Evolutionary conservation across 805 yeast species (phyloP), one percentile per base, ranked within the genome.

Genomic region (Kuraishia molischiana): DNA sequence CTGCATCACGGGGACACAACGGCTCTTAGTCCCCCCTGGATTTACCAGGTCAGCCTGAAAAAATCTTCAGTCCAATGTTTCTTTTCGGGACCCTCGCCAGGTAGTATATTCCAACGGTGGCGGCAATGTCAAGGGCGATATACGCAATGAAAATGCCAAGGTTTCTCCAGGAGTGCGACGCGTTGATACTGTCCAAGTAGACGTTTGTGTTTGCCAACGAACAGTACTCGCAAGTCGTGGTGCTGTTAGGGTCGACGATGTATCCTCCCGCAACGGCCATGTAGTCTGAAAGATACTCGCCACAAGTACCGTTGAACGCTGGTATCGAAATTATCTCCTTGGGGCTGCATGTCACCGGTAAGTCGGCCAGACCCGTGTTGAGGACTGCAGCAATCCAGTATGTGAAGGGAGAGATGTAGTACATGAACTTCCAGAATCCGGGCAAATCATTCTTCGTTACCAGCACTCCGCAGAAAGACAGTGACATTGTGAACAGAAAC

Each of bases 361-460:
- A 61, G 41, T 67, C 67, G 33, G 78, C 80, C 45, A 79, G 57
- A 43, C 77, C 83, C 36, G 71, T 61, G 29, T 74, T 58, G 38
- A 79, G 53, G 46, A 74, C 55, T 30, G 75, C 78, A 15, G 66
- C 60, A 38, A 82, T 61, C 60, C 79, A 66, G 48, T 80, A 82
- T 1, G 86, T 77, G 44, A 79, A 62, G 14, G 92, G 90, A 19
- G 80, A 74, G 15, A 66, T 70, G 53, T 86, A 66, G 65, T 80
- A 82, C 85, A 82, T 77, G 66, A 80, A 82, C 30, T 69, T 64
- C 87, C 89, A 74, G 66, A 83, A 83, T n/a, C 85, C 76, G n/a
- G 64, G 52, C 30, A 76, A 71, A 14, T 73, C 29, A 18, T 22
- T 30, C 26, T 22, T 29, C 4, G 35, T 62, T 11, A 72, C 75